Evolutionary conservation across 1,284 basidiomycete genomes (phyloP), one percentile per base, ranked within the genome.

Genomic region (Ustilago cynodontis): DNA sequence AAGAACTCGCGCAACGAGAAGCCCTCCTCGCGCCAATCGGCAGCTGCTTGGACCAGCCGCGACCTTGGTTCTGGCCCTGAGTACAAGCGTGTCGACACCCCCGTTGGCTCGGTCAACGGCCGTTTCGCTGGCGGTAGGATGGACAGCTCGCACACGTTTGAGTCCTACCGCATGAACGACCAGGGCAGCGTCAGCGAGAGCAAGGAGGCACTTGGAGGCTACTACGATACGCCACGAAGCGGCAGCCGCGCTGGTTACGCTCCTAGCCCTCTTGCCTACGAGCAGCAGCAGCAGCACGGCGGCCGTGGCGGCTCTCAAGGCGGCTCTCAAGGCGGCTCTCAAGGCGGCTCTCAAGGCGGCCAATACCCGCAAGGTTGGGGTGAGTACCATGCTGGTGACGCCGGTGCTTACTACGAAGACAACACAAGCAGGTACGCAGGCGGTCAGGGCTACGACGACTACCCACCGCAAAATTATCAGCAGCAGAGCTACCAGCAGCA

Each of bases 1-100:
- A 76, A 52, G 61, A 70, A 68, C 55, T 45, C 39, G 29, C 57
- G 49, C 22, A 58, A 28, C 60, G 62, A 63, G 50, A 77, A 78
- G 69, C 52, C 54, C 8, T 51, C 60, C 24, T 31, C 68, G n/a
- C 59, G 65, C 31, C 62, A 65, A 43, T 65, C 67, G 24, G 58
- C 68, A 3, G 73, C 73, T 50, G 65, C 74, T 33, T 74, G 70
- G 69, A 64, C 77, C 47, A 67, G 62, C 70, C 65, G 73, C 33
- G 70, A 66, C 52, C 41, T 76, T 33, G 77, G 77, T 39, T 60
- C 70, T 7, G 77, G 74, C 1, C 74, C 71, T 52, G 82, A 82
- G 61, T 83, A 83, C 77, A 79, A 77, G 77, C 76, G 77, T 22
- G 82, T 83, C 65, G 69, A 82, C 59, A 82, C 82, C n/a, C 82